Base-by-base conservation (phyloP, 2,329 filamentous ascomycete species). In the Trichoderma atroviride region DNA sequence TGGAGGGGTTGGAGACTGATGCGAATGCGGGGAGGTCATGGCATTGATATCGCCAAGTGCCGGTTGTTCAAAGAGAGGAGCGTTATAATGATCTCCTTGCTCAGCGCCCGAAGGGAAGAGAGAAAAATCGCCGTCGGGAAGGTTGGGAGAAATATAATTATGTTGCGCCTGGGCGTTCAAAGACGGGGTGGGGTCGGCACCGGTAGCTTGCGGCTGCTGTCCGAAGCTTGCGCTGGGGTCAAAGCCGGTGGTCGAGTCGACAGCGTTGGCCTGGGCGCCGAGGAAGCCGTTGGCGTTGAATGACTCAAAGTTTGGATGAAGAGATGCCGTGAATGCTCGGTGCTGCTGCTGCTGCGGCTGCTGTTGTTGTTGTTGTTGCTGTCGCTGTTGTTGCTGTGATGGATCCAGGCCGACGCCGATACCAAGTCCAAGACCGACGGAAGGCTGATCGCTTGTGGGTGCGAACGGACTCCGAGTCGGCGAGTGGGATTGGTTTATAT, bases 401-500 rank as follows among this genome's bases (percentile, higher is more conserved):
- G 55, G 22, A 52, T 59, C 63, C 27, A 67, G 11, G 72, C 81
- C 86, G 76, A 91, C 83, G 76, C 87, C 88, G 73, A 89, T 83
- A 75, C 85, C 85, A 81, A 83, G 58, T 74, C 85, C 85, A 81
- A 83, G 66, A 33, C 66, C 74, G 79, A 75, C 47, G 47, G 43
- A 29, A 37, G 70, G 58, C 60, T 56, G 59, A 31, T 70, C 65
- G 69, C 84, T 80, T 76, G 83, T 83, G 57, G 77, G 72, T 77
- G 84, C 81, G 77, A 85, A 83, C 75, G 85, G 87, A 74, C 83
- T 83, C 79, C 86, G 86, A 77, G 88, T 88, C 75, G 88, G 87
- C 75, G 89, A 90, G 79, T 88, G 88, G 74, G 83, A 86, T 79
- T 88, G 88, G 79, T 86, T 91, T 90, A 91, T 90, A 89, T 88